Conservation (phyloP, 345 rosid species). For the Citrus australasica region DNA sequence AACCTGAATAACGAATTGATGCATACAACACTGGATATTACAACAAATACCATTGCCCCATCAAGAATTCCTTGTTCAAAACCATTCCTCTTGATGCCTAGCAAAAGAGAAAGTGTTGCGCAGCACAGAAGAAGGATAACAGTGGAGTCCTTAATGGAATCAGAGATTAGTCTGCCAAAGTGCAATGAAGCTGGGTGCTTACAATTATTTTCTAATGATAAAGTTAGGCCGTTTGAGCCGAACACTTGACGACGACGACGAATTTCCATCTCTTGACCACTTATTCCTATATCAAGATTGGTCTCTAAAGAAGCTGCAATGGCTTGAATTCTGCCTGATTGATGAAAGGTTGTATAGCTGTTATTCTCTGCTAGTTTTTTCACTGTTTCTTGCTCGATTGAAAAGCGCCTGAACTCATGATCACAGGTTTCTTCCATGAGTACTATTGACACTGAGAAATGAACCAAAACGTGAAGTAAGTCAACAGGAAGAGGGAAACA, state of each 20-base stretch:
- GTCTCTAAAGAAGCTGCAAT: slow-evolving; percentile 3
- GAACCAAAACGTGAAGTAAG: too few species aligned
- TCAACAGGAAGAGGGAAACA: too few species aligned
- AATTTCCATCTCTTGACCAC: background rate
- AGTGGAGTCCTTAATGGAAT: background rate
- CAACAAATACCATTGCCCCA: background rate
- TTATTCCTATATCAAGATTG: background rate
- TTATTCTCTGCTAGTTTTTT: background rate
- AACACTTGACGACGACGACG: background rate
- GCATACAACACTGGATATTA: background rate
- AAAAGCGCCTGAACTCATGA: background rate
- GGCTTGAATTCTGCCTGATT: background rate
- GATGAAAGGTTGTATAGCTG: background rate
- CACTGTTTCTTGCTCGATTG: background rate
- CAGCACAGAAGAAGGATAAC: background rate
- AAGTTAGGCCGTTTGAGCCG: background rate
- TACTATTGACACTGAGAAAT: too few species aligned
- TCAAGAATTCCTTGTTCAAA: background rate
- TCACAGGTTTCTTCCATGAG: background rate
- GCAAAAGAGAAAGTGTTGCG: background rate
- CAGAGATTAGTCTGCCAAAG: background rate
- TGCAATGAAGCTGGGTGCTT: too few species aligned
- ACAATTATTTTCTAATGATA: too few species aligned
- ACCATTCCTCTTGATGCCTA: background rate
- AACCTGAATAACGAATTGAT: background rate